Evolutionary conservation across 345 rosid species (phyloP), one percentile per base, ranked within the genome.

Genomic region (Adansonia digitata): DNA sequence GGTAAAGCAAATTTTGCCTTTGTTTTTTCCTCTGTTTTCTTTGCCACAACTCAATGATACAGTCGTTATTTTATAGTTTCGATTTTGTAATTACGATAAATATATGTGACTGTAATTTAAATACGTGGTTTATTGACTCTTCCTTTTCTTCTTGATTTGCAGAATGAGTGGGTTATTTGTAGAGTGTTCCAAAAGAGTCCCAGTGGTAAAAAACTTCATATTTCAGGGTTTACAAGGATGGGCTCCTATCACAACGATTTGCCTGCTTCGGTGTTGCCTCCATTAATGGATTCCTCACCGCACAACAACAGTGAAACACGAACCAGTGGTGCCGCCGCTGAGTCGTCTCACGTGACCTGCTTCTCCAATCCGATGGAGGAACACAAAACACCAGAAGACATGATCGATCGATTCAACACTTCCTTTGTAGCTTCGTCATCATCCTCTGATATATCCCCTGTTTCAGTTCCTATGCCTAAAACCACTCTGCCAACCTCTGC

Each of bases 111-210:
- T n/a, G n/a, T n/a, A n/a, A n/a, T n/a, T n/a, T n/a, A n/a, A n/a
- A n/a, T n/a, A n/a, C n/a, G n/a, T 39, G n/a, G n/a, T 43, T 75
- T 9, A 15, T 65, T 67, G 52, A 65, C 6, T 49, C 53, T 18
- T 29, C n/a, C n/a, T 59, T 57, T 26, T 5, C 13, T 17, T 63
- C n/a, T n/a, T n/a, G n/a, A n/a, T 37, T 70, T 79, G 80, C 89
- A 91, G 97, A 90, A 86, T 69, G 97, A 91, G 43, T 91, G 97
- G 97, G 97, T 89, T 15, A 84, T 89, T 66, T 89, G 91, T 60
- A 90, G 97, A 78, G 86, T 88, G 12, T 89, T 91, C 46, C 84
- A 86, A 7, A 91, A 91, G 89, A 89, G 69, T 45, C 37, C 78
- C 0, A 88, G 85, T 17, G 94, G 91, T 5, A 89, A 89, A 80